Conservation (phyloP, 805 yeast genomes). For the Tetrapisispora namnaoensis region DNA sequence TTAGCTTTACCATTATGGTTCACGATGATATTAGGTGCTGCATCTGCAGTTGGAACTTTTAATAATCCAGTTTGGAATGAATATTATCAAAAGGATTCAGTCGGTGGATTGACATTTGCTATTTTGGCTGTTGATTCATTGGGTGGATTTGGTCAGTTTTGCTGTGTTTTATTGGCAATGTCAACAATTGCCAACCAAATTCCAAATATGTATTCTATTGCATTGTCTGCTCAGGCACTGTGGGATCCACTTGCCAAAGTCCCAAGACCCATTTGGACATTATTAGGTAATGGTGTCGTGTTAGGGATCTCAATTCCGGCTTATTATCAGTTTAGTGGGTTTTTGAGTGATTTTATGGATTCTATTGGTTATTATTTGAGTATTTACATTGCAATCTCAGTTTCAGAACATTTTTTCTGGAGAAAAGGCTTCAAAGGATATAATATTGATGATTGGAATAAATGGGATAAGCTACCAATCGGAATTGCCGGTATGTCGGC, state of each 20-base stretch:
- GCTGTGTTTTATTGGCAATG: conserved; percentile 71
- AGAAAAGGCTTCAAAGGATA: conserved; percentile 54
- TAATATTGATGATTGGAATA: conserved; percentile 50
- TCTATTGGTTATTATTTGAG: conserved; percentile 87
- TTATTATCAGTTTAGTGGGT: conserved; percentile 60
- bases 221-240: conserved; percentile 73
- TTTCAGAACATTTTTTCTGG: conserved; percentile 76
- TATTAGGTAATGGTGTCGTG: conserved; percentile 61
- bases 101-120: conserved; percentile 77
- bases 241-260: conserved; percentile 62
- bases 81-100: conserved; percentile 42
- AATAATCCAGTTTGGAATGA: conserved; percentile 37
- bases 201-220: conserved; percentile 88
- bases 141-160: conserved; percentile 83
- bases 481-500: conserved; percentile 74
- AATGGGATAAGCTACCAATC: conserved; percentile 50
- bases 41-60: conserved; percentile 62
- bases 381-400: conserved; percentile 62
- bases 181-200: conserved; percentile 85
- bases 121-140: conserved; percentile 70
- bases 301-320: conserved; percentile 87
- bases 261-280: conserved; percentile 79
- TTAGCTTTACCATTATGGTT: conserved; percentile 58
- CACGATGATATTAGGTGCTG: conserved; percentile 75
- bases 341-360: conserved; percentile 80